Percentiles rank a stretch among this genome's conserved stretches.
phyloP scores from a whole-genome alignment of 257 asterid genomes.

The Nicotiana sylvestris region DNA sequence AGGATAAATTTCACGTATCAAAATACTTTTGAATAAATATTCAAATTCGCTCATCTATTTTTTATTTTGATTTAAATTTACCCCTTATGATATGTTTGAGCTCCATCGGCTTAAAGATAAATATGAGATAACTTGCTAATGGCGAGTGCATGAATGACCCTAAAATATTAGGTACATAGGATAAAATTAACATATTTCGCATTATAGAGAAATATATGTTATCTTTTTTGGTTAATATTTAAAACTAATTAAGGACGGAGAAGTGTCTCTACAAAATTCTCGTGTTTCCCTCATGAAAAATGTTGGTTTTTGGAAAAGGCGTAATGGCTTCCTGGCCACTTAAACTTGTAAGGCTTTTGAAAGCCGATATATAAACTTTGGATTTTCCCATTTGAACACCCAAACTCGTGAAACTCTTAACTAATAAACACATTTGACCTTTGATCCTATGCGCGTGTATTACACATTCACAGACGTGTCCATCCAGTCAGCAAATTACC shows the following conservation, averaged over 20 bases:
- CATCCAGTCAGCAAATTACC: no score
- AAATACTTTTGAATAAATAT: no score
- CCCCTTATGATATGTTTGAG: not conserved
- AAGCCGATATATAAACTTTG: no score
- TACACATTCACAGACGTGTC: no score
- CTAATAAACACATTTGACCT: no score
- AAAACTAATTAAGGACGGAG: not conserved
- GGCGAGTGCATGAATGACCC: not conserved
- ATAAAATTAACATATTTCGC: not conserved
- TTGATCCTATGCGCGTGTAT: no score
- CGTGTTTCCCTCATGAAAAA: not conserved
- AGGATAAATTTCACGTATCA: no score
- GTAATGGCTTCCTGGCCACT: no score
- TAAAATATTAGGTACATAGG: not conserved
- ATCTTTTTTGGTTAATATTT: not conserved
- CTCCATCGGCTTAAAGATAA: not conserved
- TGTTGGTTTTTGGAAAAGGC: not conserved
- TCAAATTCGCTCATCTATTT: not conserved
- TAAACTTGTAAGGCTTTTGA: no score
- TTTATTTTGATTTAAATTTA: no score
- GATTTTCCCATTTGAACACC: no score
- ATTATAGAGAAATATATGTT: not conserved
- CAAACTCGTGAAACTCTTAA: no score
- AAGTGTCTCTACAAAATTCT: not conserved
- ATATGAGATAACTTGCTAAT: not conserved